These are phyloP conservation scores for Botrytis medusae DNA, from an alignment of 2,329 filamentous ascomycete genomes.

Conservation along the genomic window DNA sequence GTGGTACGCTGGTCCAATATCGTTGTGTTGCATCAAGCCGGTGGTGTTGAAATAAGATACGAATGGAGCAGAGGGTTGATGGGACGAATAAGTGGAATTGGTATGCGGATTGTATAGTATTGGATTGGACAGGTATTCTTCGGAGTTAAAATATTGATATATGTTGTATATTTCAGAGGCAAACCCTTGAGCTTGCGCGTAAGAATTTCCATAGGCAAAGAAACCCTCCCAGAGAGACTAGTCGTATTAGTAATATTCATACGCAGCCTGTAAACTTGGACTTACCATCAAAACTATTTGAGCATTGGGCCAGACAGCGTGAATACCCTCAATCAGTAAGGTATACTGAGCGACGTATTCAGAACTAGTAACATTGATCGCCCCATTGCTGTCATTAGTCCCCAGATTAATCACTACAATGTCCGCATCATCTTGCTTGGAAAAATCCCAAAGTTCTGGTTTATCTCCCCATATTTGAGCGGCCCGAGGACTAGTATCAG, in stretches of 20 bases:
- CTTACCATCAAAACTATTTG: conserved; percentile 47
- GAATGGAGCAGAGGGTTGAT: conserved; percentile 43
- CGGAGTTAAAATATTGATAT: conserved; percentile 53
- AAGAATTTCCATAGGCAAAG: conserved; percentile 50
- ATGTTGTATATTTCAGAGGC: conserved; percentile 52
- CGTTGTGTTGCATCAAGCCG: conserved; percentile 61
- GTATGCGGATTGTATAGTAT: conserved; percentile 45
- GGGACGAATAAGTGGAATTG: conserved; percentile 41
- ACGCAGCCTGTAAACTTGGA: conserved; percentile 43
- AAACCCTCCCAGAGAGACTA: conserved; percentile 58
- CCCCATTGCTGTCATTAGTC: conserved; percentile 48
- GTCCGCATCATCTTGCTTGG: conserved; percentile 45
- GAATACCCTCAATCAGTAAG: conserved; percentile 48
- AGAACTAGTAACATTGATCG: conserved; percentile 44
- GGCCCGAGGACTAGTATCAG: conserved; percentile 46
- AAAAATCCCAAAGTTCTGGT: conserved; percentile 49
- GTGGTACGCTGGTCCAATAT: conserved; percentile 58
- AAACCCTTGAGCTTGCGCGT: conserved; percentile 48
- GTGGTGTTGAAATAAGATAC: conserved; percentile 63
- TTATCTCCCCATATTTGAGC: conserved; percentile 40
- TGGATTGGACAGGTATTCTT: conserved; percentile 44
- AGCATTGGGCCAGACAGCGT: conserved; percentile 48
- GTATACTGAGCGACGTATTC: conserved; percentile 46
- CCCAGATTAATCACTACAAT: conserved; percentile 50
- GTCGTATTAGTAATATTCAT: conserved; percentile 15